These are phyloP conservation scores for Fraxinus pennsylvanica DNA, from an alignment of 257 asterid genomes.

Conservation along the genomic window DNA sequence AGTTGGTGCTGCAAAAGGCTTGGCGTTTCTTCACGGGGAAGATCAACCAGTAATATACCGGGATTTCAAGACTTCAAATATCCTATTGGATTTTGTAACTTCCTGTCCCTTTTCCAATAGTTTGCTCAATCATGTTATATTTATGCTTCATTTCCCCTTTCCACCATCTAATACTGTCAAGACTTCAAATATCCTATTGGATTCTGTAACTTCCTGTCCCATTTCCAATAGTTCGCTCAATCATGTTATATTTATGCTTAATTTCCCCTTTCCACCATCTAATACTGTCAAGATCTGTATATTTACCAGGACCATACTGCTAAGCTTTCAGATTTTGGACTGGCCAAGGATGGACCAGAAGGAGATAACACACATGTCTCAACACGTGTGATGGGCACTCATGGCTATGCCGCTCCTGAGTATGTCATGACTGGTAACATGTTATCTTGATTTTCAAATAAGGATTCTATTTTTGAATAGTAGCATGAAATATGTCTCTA, in stretches of 20 bases:
- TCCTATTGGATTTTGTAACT: constrained; percentile 45
- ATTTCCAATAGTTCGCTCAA: background rate
- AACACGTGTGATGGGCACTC: constrained; percentile 84
- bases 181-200: constrained; percentile 62
- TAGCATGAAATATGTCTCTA: background rate
- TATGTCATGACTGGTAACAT: constrained; percentile 73
- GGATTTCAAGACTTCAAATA: constrained; percentile 78
- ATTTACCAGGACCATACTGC: constrained; percentile 54
- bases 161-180: constrained; percentile 18
- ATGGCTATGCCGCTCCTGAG: constrained; percentile 91
- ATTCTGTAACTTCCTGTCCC: constrained; percentile 26
- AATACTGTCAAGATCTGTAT: background rate
- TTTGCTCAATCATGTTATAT: background rate
- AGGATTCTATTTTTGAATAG: too few species aligned
- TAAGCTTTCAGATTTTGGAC: constrained; percentile 79
- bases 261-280: constrained; percentile 7
- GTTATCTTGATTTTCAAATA: background rate
- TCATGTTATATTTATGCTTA: background rate
- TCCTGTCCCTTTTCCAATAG: background rate
- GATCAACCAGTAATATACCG: constrained; percentile 72
- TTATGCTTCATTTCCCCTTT: background rate
- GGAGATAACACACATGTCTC: constrained; percentile 77
- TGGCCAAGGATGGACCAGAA: constrained; percentile 81
- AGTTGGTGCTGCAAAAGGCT: constrained; percentile 69
- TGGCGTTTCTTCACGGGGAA: constrained; percentile 77